Conservation (phyloP, 1,139 yeast species). For the Debaryomyces psychrophilus region DNA sequence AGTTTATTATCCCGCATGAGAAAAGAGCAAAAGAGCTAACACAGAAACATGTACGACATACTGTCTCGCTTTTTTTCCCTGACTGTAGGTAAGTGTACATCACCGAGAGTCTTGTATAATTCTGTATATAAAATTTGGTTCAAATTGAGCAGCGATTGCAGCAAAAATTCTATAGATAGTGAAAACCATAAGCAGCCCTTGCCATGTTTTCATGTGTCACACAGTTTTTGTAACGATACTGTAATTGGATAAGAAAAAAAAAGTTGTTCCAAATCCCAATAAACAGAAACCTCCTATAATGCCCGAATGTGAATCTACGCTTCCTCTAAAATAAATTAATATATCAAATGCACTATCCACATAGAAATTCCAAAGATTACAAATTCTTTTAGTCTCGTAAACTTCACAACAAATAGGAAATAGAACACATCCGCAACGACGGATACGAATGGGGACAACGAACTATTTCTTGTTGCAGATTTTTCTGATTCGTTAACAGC, state of each 20-base stretch:
- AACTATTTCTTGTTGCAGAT: constrained; percentile 68
- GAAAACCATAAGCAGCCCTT: constrained; percentile 57
- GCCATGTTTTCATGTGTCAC: constrained; percentile 69
- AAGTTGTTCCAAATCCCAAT: constrained; percentile 73
- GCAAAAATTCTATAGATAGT: constrained; percentile 61
- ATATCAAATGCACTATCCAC: constrained; percentile 64
- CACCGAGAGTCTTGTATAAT: constrained; percentile 50
- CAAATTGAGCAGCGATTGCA: constrained; percentile 57
- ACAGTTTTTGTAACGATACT: constrained; percentile 62
- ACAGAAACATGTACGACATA: constrained; percentile 56
- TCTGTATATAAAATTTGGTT: constrained; percentile 17
- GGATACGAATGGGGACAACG: constrained; percentile 65
- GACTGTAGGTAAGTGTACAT: constrained; percentile 48
- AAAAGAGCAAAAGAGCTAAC: too few relatives aligned
- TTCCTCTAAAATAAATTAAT: constrained; percentile 60
- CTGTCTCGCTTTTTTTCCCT: constrained; percentile 64
- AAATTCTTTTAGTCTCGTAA: constrained; percentile 60
- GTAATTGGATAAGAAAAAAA: constrained; percentile 70
- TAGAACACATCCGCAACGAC: constrained; percentile 62
- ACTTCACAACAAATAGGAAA: constrained; percentile 55
- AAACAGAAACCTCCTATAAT: constrained; percentile 67
- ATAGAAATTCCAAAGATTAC: constrained; percentile 59
- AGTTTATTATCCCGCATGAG: constrained; percentile 59
- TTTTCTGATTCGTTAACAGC: constrained; percentile 60
- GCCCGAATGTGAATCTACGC: constrained; percentile 48